Evolutionary conservation across 140 eudicot species (phyloP).

Genomic region (Erigeron philadelphicus): DNA sequence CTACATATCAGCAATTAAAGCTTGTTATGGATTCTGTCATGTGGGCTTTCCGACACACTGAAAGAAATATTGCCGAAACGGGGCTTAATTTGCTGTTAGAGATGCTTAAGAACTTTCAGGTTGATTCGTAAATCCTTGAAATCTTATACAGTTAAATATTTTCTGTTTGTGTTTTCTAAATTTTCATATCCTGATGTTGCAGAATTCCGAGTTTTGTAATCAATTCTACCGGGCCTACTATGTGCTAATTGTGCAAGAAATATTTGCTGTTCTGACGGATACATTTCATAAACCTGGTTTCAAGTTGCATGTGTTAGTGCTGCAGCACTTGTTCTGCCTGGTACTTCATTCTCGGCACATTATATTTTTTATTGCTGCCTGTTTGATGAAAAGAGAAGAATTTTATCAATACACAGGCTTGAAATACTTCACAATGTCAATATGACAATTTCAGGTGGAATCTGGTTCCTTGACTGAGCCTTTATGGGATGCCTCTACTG

Average conservation of each 20-base stretch:
- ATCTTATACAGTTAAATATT: slow-evolving; percentile 8
- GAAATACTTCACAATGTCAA: background rate
- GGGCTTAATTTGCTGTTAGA: slow-evolving; percentile 80
- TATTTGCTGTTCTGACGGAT: slow-evolving; percentile 91
- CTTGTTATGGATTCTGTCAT: slow-evolving; percentile 96
- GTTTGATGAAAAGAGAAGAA: background rate
- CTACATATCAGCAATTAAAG: slow-evolving; percentile 64
- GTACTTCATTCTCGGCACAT: slow-evolving; percentile 29
- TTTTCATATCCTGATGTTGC: slow-evolving; percentile 21
- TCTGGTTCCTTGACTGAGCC: slow-evolving; percentile 77
- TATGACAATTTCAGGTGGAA: slow-evolving; percentile 54
- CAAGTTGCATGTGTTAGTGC: slow-evolving; percentile 90
- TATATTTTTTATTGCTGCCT: background rate
- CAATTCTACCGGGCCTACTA: slow-evolving; percentile 85
- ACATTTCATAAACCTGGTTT: slow-evolving; percentile 98
- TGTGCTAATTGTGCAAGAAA: slow-evolving; percentile 89
- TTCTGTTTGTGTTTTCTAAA: background rate
- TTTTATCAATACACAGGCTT: background rate
- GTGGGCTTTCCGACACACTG: slow-evolving; percentile 99
- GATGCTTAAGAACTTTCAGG: slow-evolving; percentile 98
- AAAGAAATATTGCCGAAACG: slow-evolving; percentile 93
- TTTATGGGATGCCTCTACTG: slow-evolving; percentile 81
- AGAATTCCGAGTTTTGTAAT: slow-evolving; percentile 79
- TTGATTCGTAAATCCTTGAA: slow-evolving; percentile 21
- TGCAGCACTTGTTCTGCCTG: slow-evolving; percentile 81